phyloP scores from a whole-genome alignment of 208 protist genomes.

The Strigomonas galati region DNA sequence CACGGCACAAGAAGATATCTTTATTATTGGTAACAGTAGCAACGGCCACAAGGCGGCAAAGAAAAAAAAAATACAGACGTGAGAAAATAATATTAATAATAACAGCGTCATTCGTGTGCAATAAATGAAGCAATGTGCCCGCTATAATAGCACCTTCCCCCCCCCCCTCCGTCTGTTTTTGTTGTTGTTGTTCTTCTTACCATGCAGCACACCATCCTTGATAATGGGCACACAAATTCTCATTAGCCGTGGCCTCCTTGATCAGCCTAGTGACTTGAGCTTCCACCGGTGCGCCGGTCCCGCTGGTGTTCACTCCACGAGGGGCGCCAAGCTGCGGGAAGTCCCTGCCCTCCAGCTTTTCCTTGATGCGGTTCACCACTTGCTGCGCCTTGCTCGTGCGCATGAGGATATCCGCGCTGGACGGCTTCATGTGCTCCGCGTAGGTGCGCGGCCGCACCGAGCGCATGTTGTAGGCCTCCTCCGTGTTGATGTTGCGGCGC shows the following conservation, averaged over 20 bases:
- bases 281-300: conserved; percentile 62
- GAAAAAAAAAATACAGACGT: no score
- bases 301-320: background rate
- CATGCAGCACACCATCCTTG: conserved; percentile 99
- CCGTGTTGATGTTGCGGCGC: conserved; percentile 14
- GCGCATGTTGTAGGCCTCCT: conserved; percentile 13
- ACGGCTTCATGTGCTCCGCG: background rate
- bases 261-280: conserved; percentile 94
- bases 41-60: no score
- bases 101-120: no score
- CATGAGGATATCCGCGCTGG: conserved; percentile 1
- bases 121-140: no score
- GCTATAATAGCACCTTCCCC: no score
- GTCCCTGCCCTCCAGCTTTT: conserved; percentile 98
- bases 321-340: conserved; percentile 53
- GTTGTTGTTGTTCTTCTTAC: conserved; percentile 50
- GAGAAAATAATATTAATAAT: no score
- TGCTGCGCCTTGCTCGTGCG: conserved; percentile 93
- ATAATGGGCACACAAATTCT: conserved; percentile 99
- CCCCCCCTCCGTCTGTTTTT: no score
- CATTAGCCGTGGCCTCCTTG: conserved; percentile 95
- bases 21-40: no score
- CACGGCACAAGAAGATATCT: background rate
- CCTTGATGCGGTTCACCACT: conserved; percentile 96
- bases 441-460: conserved; percentile 11